Evolutionary conservation across 2,329 filamentous ascomycete species (phyloP).

Genomic region (Aulographum hederae): DNA sequence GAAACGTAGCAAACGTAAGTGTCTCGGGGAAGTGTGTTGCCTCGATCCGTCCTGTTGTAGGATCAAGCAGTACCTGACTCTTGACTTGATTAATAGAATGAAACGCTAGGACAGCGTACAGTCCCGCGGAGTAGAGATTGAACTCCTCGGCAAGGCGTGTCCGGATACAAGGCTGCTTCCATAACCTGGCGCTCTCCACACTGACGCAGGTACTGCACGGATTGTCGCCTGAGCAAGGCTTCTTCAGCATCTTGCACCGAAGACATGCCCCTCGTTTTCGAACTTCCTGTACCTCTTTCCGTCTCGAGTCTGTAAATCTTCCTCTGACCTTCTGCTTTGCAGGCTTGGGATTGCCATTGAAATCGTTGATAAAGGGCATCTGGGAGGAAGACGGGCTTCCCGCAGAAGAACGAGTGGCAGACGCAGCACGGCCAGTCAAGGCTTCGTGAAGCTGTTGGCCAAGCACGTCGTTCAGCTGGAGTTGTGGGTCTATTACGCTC

Average conservation of each 20-base stretch:
- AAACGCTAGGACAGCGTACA: conserved; percentile 34
- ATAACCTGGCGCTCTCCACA: conserved; percentile 41
- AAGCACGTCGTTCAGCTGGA: too few species aligned
- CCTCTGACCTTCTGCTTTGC: conserved; percentile 30
- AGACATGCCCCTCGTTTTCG: conserved; percentile 43
- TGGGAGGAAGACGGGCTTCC: too few species aligned
- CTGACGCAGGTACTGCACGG: conserved; percentile 40
- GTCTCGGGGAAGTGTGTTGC: conserved; percentile 30
- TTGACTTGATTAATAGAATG: conserved; percentile 30
- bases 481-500: too few species aligned
- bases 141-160: conserved; percentile 40
- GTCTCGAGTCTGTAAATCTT: conserved; percentile 35
- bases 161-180: conserved; percentile 41
- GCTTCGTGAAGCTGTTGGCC: too few species aligned
- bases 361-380: too few species aligned
- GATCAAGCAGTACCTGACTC: conserved; percentile 27
- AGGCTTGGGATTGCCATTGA: too few species aligned
- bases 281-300: conserved; percentile 40
- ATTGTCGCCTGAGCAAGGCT: conserved; percentile 41
- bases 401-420: too few species aligned
- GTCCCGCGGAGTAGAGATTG: conserved; percentile 33
- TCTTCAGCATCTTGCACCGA: conserved; percentile 46
- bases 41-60: conserved; percentile 33
- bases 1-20: conserved; percentile 28
- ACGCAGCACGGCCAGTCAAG: too few species aligned